Percentiles rank a stretch among this genome's conserved stretches.
Evolutionary conservation across 441 rosid species (phyloP).

Genomic region (Pelargonium cotyledonis): DNA sequence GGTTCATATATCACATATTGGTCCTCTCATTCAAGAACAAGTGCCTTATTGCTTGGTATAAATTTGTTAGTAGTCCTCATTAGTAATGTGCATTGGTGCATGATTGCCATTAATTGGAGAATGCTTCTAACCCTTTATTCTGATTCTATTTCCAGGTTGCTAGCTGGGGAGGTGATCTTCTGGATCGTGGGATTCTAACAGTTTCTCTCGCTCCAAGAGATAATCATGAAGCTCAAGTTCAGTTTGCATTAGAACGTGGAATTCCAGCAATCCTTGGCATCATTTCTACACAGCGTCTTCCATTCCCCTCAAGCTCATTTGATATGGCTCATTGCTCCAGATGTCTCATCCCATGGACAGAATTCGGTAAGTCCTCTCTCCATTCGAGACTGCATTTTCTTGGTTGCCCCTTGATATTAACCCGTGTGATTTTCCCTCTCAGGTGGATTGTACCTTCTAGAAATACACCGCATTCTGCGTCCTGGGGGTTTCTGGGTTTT

Average conservation of each 20-base stretch:
- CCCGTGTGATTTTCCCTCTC: background rate
- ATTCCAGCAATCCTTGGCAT: constrained; percentile 93
- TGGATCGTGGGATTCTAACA: constrained; percentile 76
- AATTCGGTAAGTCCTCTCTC: constrained; percentile 55
- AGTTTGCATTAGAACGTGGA: constrained; percentile 93
- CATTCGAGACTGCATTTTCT: no score
- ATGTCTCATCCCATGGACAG: constrained; percentile 98
- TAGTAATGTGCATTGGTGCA: no score
- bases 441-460: constrained; percentile 91
- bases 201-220: constrained; percentile 98
- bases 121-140: background rate
- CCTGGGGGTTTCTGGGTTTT: constrained; percentile 99
- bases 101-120: no score
- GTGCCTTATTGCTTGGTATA: no score
- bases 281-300: constrained; percentile 89
- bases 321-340: constrained; percentile 99
- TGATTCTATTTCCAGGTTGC: constrained; percentile 55
- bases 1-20: no score
- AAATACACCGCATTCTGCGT: constrained; percentile 77
- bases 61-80: no score
- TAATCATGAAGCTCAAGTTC: constrained; percentile 97
- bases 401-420: no score
- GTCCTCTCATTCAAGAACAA: no score
- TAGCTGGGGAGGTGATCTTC: constrained; percentile 94
- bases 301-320: constrained; percentile 85